Evolutionary conservation across 2,329 filamentous ascomycete species (phyloP), one percentile per base, ranked within the genome.

Genomic region (Byssochlamys sp.): DNA sequence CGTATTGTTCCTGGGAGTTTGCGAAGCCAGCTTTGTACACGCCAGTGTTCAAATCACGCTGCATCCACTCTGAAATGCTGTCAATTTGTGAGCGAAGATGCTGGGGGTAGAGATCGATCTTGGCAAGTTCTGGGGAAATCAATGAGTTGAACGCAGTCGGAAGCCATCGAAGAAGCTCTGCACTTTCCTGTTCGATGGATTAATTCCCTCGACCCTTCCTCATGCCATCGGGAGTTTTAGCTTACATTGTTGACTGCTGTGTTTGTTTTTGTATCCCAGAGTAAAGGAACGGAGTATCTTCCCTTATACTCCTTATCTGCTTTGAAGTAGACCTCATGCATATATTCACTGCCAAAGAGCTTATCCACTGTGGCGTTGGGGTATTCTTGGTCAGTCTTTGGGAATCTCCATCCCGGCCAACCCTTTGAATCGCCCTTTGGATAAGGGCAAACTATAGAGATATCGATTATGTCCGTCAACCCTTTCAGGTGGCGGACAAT

Each of bases 21-120:
- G 83, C 82, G 63, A 86, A 85, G 11, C 84, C 84, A 0, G 82
- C 78, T 65, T 79, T 81, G 75, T 87, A 86, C 2, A 87, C 84
- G 4, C 83, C 83, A 0, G 64, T 70, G 66, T 84, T 85, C 54
- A 86, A 73, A 55, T 84, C 75, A 1, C 75, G 71, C 60, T 81
- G 78, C 64, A 86, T 74, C 80, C 82, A 85, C 0, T 69, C 69
- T 1, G 73, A 72, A 5, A 83, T 72, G 2, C 71, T 66, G 60
- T 86, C 83, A 57, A 86, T 85, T 57, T 76, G 63, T 0, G 59
- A 53, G 1, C 74, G 73, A 9, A 84, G 71, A 3, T 74, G 63
- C 4, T 69, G 59, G 0, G 84, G 83, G 60, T 85, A 86, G 2
- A 86, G 74, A 50, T 77, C 77, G 10, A 83, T 65, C 0, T 66